These are phyloP conservation scores for Neonectria magnoliae DNA, from an alignment of 2,329 filamentous ascomycete species.

Conservation along the genomic window DNA sequence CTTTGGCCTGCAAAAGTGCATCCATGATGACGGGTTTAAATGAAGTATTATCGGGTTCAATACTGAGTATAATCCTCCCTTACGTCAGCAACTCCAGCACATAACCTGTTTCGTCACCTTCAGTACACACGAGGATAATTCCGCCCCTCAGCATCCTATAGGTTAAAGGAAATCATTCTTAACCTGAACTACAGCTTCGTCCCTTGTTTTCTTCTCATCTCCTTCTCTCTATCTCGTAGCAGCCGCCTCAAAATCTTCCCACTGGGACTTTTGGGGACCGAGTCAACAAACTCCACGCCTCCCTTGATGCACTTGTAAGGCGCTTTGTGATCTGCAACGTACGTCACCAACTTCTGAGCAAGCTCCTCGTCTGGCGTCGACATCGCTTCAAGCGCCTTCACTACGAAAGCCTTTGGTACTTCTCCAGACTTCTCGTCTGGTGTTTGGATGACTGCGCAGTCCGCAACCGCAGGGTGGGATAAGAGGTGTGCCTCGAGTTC, in stretches of 20 bases:
- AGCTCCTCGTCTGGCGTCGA: constrained; percentile 65
- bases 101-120: too few species aligned
- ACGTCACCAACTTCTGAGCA: constrained; percentile 62
- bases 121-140: too few species aligned
- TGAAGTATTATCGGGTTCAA: too few species aligned
- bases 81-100: too few species aligned
- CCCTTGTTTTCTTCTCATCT: background rate
- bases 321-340: constrained; percentile 73
- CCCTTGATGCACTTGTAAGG: constrained; percentile 74
- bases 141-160: too few species aligned
- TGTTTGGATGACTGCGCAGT: constrained; percentile 79
- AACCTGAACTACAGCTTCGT: background rate
- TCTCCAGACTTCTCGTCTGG: constrained; percentile 68
- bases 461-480: constrained; percentile 73
- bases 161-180: too few species aligned
- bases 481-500: constrained; percentile 82
- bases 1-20: too few species aligned
- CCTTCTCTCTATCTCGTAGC: constrained; percentile 77
- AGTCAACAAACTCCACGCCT: constrained; percentile 70
- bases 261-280: constrained; percentile 76
- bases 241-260: constrained; percentile 79
- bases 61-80: too few species aligned
- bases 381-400: constrained; percentile 56
- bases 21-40: too few species aligned
- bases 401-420: constrained; percentile 70